These are phyloP conservation scores for Mucor sp. DNA, from an alignment of 371 early-diverging fungal genomes.

Conservation along the genomic window DNA sequence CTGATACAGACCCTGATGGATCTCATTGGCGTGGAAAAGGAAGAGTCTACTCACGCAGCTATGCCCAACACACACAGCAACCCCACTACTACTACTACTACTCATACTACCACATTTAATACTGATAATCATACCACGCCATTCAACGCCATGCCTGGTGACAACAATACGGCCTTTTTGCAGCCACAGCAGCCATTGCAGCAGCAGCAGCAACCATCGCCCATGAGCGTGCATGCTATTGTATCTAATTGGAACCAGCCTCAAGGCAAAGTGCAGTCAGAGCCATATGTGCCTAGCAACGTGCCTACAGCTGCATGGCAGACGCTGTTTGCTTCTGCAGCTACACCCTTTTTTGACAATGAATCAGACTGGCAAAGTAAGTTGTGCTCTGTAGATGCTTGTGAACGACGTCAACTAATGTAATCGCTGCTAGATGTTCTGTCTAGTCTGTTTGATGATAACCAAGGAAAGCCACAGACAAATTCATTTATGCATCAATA, in stretches of 20 bases:
- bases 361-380: constrained; percentile 26
- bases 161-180: neutral
- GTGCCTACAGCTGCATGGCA: constrained; percentile 27
- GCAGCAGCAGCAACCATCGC: constrained; percentile 8
- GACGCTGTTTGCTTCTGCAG: constrained; percentile 26
- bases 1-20: constrained; percentile 23
- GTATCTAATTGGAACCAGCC: constrained; percentile 20
- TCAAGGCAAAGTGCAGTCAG: neutral
- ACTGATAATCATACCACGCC: neutral
- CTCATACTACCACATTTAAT: neutral
- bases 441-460: constrained; percentile 21
- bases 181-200: neutral
- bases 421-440: constrained; percentile 5
- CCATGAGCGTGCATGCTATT: constrained; percentile 35
- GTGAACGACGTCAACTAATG: neutral
- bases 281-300: constrained; percentile 7
- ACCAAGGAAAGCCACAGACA: neutral
- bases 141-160: neutral
- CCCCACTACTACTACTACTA: neutral
- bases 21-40: constrained; percentile 21
- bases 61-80: neutral
- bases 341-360: constrained; percentile 25
- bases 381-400: neutral
- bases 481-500: constrained; percentile 2
- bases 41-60: neutral